phyloP scores from a whole-genome alignment of 1,139 yeast species.

The Geotrichum citri-aurantii region DNA sequence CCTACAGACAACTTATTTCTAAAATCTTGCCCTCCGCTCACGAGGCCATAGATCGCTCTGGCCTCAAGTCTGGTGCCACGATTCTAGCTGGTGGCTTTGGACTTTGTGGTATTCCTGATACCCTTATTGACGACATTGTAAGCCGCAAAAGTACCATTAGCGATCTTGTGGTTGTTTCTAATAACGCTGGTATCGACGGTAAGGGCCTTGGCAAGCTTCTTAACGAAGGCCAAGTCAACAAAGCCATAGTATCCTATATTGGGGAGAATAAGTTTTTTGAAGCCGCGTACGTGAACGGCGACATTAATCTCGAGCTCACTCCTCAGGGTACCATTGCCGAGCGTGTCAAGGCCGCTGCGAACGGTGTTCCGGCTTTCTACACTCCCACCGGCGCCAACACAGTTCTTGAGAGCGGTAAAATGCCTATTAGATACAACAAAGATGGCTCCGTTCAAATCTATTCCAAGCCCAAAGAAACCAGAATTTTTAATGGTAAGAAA shows the following conservation, averaged over 20 bases:
- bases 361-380: slow-evolving; percentile 48
- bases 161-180: slow-evolving; percentile 45
- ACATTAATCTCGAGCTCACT: slow-evolving; percentile 44
- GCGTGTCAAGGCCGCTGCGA: slow-evolving; percentile 44
- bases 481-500: slow-evolving; percentile 38
- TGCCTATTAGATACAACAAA: slow-evolving; percentile 40
- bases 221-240: slow-evolving; percentile 41
- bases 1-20: slow-evolving; percentile 1
- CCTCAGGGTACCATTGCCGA: slow-evolving; percentile 52
- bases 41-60: slow-evolving; percentile 16
- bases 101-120: slow-evolving; percentile 45
- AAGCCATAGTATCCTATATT: slow-evolving; percentile 44
- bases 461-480: slow-evolving; percentile 37
- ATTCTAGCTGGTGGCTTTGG: slow-evolving; percentile 50
- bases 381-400: slow-evolving; percentile 49
- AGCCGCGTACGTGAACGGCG: slow-evolving; percentile 40
- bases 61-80: slow-evolving; percentile 24
- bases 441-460: slow-evolving; percentile 38
- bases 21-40: slow-evolving; percentile 12
- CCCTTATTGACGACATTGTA: slow-evolving; percentile 40
- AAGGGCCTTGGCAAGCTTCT: slow-evolving; percentile 43
- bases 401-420: slow-evolving; percentile 45
- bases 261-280: slow-evolving; percentile 45
- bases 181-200: slow-evolving; percentile 48
- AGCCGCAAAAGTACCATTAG: slow-evolving; percentile 33